Percentiles rank a stretch among this genome's conserved stretches.
phyloP scores from a whole-genome alignment of 768 basidiomycete genomes.

The Hysterangium stoloniferum region DNA sequence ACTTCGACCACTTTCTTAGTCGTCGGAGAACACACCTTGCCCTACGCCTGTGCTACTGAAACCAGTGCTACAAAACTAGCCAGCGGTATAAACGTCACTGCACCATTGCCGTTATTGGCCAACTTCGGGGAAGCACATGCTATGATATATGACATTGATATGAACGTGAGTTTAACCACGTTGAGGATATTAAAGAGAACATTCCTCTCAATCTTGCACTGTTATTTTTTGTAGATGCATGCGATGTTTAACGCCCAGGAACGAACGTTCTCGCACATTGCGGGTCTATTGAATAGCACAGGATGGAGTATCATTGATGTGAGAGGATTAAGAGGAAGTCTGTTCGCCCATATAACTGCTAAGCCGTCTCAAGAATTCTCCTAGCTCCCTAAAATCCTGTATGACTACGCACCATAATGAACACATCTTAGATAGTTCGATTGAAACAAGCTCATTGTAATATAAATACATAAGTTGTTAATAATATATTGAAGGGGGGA shows the following conservation, averaged over 20 bases:
- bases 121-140: constrained; percentile 68
- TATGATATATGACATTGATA: constrained; percentile 63
- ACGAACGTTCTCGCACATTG: constrained; percentile 57
- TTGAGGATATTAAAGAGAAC: neutral
- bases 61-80: constrained; percentile 22
- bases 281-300: constrained; percentile 42
- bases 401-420: no score
- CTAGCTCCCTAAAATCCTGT: no score
- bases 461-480: no score
- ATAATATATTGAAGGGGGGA: no score
- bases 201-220: constrained; percentile 1
- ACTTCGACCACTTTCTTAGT: constrained; percentile 46
- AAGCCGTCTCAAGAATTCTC: no score
- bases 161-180: constrained; percentile 37
- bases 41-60: constrained; percentile 47
- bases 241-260: constrained; percentile 62
- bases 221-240: constrained; percentile 45
- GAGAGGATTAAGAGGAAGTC: neutral
- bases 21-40: constrained; percentile 65
- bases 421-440: no score
- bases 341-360: neutral
- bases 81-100: constrained; percentile 45
- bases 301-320: constrained; percentile 45
- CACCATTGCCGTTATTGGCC: constrained; percentile 52
- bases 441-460: no score